Conservation (phyloP, 106 monocot genomes). For the Dendrobium officinale region DNA sequence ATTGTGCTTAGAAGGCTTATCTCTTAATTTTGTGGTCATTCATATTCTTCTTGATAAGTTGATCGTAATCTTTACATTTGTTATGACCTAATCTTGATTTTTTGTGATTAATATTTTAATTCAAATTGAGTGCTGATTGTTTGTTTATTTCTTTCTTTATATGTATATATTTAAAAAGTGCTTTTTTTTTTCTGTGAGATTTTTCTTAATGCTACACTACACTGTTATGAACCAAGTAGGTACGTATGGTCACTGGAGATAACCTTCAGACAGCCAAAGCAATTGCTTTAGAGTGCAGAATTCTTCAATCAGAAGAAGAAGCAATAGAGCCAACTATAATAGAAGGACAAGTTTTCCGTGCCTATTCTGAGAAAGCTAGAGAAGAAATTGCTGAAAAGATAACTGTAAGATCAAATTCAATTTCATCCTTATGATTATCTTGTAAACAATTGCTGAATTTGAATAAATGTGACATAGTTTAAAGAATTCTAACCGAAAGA, state of each 20-base stretch:
- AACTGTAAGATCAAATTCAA: conserved; percentile 26
- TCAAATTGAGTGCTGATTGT: too few relatives aligned
- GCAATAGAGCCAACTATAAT: conserved; percentile 45
- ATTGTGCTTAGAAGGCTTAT: too few relatives aligned
- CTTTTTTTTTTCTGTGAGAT: neutral
- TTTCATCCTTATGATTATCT: too few relatives aligned
- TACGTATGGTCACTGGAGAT: conserved; percentile 90
- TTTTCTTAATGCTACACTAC: neutral
- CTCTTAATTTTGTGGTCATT: too few relatives aligned
- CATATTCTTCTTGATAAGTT: too few relatives aligned
- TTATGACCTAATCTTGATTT: too few relatives aligned
- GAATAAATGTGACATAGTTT: too few relatives aligned
- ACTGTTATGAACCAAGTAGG: conserved; percentile 27
- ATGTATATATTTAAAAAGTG: neutral
- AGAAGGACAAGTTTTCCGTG: conserved; percentile 70
- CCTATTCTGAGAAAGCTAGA: conserved; percentile 45
- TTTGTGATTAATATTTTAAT: too few relatives aligned
- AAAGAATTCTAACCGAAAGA: too few relatives aligned
- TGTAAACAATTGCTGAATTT: too few relatives aligned
- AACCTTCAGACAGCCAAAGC: conserved; percentile 86
- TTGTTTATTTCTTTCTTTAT: too few relatives aligned
- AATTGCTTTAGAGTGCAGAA: conserved; percentile 81
- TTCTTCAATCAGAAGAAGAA: conserved; percentile 42
- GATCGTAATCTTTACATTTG: too few relatives aligned
- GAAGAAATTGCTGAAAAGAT: conserved; percentile 61